Conservation (phyloP, 768 basidiomycete species). For the Kwoniella heveanensis region DNA sequence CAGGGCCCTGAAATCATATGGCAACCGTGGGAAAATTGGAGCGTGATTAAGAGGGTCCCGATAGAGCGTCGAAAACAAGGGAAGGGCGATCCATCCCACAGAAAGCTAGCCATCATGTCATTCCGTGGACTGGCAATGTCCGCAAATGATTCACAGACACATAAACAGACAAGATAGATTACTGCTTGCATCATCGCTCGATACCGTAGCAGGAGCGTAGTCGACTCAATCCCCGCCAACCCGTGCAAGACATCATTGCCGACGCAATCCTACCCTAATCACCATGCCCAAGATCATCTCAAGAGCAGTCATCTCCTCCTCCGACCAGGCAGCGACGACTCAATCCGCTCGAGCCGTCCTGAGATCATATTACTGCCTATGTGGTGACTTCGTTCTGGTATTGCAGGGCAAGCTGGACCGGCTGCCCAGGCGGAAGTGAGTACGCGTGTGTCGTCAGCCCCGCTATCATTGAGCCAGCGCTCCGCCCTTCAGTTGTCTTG, state of each 20-base stretch:
- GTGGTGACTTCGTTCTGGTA: constrained; percentile 57
- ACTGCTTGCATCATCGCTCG: too few species aligned
- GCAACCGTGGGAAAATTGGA: neutral
- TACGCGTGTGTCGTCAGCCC: neutral
- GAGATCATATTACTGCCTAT: constrained; percentile 56
- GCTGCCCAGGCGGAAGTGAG: constrained; percentile 53
- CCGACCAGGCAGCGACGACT: constrained; percentile 60
- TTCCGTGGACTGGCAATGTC: too few species aligned
- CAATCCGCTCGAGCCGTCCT: constrained; percentile 54
- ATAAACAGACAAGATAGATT: too few species aligned
- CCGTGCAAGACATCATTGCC: neutral
- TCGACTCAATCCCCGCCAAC: neutral
- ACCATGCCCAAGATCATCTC: constrained; percentile 90
- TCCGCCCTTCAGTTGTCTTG: too few species aligned
- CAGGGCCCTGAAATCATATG: too few species aligned
- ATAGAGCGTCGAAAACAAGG: too few species aligned
- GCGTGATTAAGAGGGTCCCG: too few species aligned
- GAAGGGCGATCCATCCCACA: too few species aligned
- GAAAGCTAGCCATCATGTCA: too few species aligned
- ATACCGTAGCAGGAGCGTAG: too few species aligned
- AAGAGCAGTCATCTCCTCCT: constrained; percentile 82
- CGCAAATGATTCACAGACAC: too few species aligned
- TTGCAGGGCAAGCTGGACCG: constrained; percentile 54
- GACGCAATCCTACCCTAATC: too few species aligned
- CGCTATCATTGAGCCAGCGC: neutral